Conservation (phyloP, 441 rosid genomes). For the Corymbia calophylla region DNA sequence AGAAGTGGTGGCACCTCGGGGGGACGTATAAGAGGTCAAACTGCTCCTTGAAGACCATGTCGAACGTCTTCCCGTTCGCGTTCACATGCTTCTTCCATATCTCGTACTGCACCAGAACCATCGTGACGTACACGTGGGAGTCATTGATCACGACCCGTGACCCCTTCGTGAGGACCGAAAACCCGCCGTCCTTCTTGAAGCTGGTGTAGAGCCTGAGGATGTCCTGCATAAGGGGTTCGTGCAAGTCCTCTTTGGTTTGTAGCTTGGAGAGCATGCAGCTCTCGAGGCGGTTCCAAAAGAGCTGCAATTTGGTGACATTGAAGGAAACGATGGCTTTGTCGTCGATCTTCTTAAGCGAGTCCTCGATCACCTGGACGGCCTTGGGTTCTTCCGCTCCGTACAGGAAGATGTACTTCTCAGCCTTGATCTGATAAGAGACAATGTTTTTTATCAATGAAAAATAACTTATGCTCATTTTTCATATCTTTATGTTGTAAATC, state of each 20-base stretch:
- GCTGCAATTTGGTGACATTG: background rate
- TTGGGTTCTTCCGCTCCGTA: background rate
- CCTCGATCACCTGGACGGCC: background rate
- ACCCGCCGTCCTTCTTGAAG: background rate
- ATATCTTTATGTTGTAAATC: background rate
- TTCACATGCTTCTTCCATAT: background rate
- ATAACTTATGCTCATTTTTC: too few relatives aligned
- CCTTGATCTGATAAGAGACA: background rate
- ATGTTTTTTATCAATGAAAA: background rate
- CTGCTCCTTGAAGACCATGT: background rate
- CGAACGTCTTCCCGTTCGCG: background rate
- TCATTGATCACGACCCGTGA: background rate
- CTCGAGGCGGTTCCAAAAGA: background rate
- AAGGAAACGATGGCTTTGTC: background rate
- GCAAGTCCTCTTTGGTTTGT: background rate
- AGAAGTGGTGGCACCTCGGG: background rate
- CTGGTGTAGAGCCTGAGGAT: background rate
- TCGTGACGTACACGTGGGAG: background rate
- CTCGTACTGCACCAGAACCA: background rate
- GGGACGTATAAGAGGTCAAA: background rate
- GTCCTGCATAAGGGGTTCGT: background rate
- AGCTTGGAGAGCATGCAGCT: background rate
- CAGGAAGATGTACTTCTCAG: background rate
- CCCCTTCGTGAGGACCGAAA: background rate
- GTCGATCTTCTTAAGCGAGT: background rate